Conservation (phyloP, 1,284 basidiomycete species). For the Moesziomyces globuligerus region DNA sequence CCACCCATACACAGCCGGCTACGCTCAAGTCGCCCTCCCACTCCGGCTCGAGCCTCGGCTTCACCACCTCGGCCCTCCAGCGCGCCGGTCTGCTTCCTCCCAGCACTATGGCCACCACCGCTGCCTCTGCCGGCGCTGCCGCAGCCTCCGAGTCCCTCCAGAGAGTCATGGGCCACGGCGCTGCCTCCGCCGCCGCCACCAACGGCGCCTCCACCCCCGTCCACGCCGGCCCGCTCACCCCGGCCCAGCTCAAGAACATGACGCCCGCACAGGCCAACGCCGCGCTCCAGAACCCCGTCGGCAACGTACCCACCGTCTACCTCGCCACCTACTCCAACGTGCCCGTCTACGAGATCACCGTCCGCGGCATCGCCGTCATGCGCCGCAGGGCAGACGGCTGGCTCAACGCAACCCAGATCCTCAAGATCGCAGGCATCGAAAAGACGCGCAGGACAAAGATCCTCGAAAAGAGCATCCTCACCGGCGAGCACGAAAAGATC, state of each 20-base stretch:
- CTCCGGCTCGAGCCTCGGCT: slow-evolving; percentile 12
- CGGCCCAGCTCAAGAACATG: slow-evolving; percentile 47
- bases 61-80: slow-evolving; percentile 37
- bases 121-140: slow-evolving; percentile 12
- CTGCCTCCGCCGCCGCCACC: slow-evolving; percentile 18
- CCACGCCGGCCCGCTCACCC: slow-evolving; percentile 36
- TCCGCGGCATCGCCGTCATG: slow-evolving; percentile 98
- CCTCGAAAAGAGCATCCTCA: slow-evolving; percentile 94
- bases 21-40: slow-evolving; percentile 18
- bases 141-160: slow-evolving; percentile 43
- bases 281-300: slow-evolving; percentile 41
- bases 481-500: slow-evolving; percentile 96
- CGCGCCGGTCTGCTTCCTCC: slow-evolving; percentile 35
- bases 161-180: slow-evolving; percentile 36
- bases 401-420: slow-evolving; percentile 95
- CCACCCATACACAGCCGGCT: slow-evolving; percentile 13
- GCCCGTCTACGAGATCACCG: slow-evolving; percentile 71
- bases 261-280: slow-evolving; percentile 50
- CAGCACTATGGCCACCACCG: slow-evolving; percentile 9
- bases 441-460: slow-evolving; percentile 97
- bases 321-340: slow-evolving; percentile 69
- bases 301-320: slow-evolving; percentile 60
- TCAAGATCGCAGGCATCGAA: slow-evolving; percentile 98
- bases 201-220: slow-evolving; percentile 23
- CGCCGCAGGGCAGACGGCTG: slow-evolving; percentile 90